Conservation (phyloP, 2,329 filamentous ascomycete genomes). For the Chaetomiaceae sp. region DNA sequence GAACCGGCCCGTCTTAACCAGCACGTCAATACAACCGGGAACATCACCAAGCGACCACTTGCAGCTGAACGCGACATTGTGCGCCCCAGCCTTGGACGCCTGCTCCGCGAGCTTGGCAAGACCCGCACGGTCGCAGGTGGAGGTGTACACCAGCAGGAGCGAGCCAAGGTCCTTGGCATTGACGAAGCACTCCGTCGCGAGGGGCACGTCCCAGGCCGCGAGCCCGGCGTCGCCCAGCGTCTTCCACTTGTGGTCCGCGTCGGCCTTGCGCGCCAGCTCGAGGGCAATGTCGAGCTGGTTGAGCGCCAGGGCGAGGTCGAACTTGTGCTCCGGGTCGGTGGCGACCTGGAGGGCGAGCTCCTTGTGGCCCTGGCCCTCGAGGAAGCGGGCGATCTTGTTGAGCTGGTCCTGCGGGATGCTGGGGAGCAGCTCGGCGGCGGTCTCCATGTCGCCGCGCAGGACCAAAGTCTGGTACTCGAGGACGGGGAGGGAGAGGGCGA, state of each 20-base stretch:
- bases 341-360: conserved; percentile 92
- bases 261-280: conserved; percentile 74
- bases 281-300: conserved; percentile 82
- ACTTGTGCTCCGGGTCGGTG: conserved; percentile 92
- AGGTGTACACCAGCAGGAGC: conserved; percentile 80
- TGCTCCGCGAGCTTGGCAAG: conserved; percentile 67
- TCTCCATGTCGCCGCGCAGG: conserved; percentile 87
- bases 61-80: conserved; percentile 91
- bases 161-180: conserved; percentile 89
- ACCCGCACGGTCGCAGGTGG: conserved; percentile 73
- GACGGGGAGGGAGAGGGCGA: conserved; percentile 83
- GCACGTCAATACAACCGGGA: conserved; percentile 72
- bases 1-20: conserved; percentile 71
- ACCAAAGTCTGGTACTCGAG: conserved; percentile 97
- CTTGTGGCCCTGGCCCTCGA: conserved; percentile 96
- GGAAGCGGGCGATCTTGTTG: conserved; percentile 96
- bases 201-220: conserved; percentile 74
- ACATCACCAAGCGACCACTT: conserved; percentile 85
- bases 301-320: conserved; percentile 81
- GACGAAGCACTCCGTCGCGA: conserved; percentile 90
- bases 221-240: conserved; percentile 90
- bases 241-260: conserved; percentile 98
- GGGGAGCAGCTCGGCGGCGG: conserved; percentile 77
- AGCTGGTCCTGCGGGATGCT: conserved; percentile 88
- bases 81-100: conserved; percentile 70